These are phyloP conservation scores for Caryopteris hybrid DNA, from an alignment of 305 asterid genomes.

Conservation along the genomic window DNA sequence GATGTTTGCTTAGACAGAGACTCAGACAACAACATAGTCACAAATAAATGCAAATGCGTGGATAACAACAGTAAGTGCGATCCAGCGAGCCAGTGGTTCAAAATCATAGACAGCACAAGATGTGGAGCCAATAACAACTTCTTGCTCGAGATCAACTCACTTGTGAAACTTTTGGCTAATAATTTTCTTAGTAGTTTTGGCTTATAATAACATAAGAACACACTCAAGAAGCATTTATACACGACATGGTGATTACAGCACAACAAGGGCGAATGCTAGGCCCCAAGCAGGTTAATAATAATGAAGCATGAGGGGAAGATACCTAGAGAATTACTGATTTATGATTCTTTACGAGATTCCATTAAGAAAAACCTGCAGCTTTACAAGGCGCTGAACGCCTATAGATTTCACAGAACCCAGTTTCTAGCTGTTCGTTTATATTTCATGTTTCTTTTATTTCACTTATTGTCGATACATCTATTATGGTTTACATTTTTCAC, in stretches of 20 bases:
- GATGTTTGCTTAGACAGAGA: conserved; percentile 72
- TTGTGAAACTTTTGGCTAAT: conserved; percentile 29
- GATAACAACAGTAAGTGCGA: conserved; percentile 55
- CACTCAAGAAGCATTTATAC: neutral
- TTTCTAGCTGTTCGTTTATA: neutral
- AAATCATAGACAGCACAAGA: conserved; percentile 72
- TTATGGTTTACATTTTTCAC: neutral
- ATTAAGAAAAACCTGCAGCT: neutral
- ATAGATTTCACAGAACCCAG: neutral
- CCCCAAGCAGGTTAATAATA: neutral
- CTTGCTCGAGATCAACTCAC: conserved; percentile 25
- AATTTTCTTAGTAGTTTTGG: conserved; percentile 28
- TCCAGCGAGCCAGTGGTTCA: conserved; percentile 97
- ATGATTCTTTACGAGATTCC: neutral
- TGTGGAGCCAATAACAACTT: conserved; percentile 20
- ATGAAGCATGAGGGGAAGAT: neutral
- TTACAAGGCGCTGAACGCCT: neutral
- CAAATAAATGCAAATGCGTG: conserved; percentile 74
- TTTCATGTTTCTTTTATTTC: neutral
- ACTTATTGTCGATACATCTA: neutral
- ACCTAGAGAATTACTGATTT: neutral
- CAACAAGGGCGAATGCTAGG: neutral
- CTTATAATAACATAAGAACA: conserved; percentile 7
- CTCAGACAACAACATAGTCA: conserved; percentile 50
- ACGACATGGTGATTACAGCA: conserved; percentile 13